Conservation (phyloP, 2,329 filamentous ascomycete genomes). For the Didymosphaeria variabile region DNA sequence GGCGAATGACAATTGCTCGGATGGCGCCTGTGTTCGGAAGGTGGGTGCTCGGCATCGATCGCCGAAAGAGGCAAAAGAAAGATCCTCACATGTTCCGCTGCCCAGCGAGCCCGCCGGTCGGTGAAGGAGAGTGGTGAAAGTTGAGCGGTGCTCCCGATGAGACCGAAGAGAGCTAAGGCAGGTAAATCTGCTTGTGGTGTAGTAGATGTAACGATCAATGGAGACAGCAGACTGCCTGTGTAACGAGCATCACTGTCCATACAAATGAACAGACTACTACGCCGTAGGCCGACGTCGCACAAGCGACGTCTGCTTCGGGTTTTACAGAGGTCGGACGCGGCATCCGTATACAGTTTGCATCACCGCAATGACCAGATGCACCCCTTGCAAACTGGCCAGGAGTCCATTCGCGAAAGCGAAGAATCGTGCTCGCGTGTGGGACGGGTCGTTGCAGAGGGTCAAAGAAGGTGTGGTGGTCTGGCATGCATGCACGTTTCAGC, state of each 20-base stretch:
- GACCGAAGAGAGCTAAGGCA: slow-evolving; percentile 31
- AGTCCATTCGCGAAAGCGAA: background rate
- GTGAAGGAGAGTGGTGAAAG: slow-evolving; percentile 7
- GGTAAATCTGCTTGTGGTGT: slow-evolving; percentile 37
- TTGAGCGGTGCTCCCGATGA: slow-evolving; percentile 18
- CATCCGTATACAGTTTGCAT: background rate
- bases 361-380: background rate
- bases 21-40: slow-evolving; percentile 12
- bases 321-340: slow-evolving; percentile 13
- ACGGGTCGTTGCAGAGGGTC: slow-evolving; percentile 20
- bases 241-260: slow-evolving; percentile 30
- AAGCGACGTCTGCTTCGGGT: slow-evolving; percentile 21
- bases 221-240: slow-evolving; percentile 40
- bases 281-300: slow-evolving; percentile 33
- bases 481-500: slow-evolving; percentile 38
- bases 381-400: background rate
- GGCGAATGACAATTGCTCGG: slow-evolving; percentile 16
- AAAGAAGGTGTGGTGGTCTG: slow-evolving; percentile 16
- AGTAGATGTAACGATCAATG: slow-evolving; percentile 46
- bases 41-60: slow-evolving; percentile 7
- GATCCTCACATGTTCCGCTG: slow-evolving; percentile 12
- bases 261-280: slow-evolving; percentile 25
- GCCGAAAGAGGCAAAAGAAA: slow-evolving; percentile 16
- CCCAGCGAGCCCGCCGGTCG: background rate
- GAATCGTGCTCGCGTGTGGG: slow-evolving; percentile 10